Evolutionary conservation across 1,284 basidiomycete species (phyloP), one percentile per base, ranked within the genome.

Genomic region (Rhodotorula sp.): DNA sequence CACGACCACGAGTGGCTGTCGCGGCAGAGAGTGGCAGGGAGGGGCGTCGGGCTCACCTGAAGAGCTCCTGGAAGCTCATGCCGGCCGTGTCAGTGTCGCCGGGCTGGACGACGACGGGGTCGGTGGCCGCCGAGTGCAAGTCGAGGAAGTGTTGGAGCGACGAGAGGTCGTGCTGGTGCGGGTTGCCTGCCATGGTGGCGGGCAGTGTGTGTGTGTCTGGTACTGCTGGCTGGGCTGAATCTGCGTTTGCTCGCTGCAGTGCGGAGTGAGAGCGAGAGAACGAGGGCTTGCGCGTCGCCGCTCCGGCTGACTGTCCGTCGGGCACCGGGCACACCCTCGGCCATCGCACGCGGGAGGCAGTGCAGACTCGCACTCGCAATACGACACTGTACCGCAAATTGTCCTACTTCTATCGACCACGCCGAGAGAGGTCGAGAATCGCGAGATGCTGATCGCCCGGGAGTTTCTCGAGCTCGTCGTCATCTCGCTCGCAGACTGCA

Each of bases 61-160:
- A 72, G 13, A 72, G 61, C 34, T 72, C 66, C 1, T 64, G 53
- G 44, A 69, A 69, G 14, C 45, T 42, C 64, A 72, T 62, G 41
- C 66, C 70, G 0, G 44, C 25, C 0, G 70, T 68, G 34, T 68
- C 50, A 25, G 55, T n/a, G 63, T 62, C 61, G 44, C 19, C 54
- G 19, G 66, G 34, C 23, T 64, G 53, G 27, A 55, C 66, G 13
- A 56, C 58, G 21, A 48, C 45, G 8, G 50, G 42, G 44, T 50
- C 56, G 25, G 7, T 44, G 42, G 25, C 41, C 17, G 44, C 19
- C 1, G 27, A 1, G 53, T 53, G 34, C 34, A 49, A 48, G 27
- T 59, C 27, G 55, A 66, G 68, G 45, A 66, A 62, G 16, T 48
- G 45, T 16, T 64, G 27, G 16, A 67, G 49, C n/a, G 56, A 57